Evolutionary conservation across 129 eudicot species (phyloP), one percentile per base, ranked within the genome.

Genomic region (Solidago caesia): DNA sequence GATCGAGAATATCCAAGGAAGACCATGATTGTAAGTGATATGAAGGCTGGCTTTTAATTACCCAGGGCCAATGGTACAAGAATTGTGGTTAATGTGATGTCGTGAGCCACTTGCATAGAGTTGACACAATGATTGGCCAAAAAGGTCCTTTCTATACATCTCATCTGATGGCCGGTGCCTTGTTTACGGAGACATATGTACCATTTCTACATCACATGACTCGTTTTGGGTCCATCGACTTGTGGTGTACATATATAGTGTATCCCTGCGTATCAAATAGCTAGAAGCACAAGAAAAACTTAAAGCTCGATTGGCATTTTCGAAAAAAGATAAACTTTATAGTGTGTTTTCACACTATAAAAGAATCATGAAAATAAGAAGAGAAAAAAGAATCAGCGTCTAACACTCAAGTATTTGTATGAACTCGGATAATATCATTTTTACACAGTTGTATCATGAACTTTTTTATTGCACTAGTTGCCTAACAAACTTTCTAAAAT

Each of bases 61-160:
- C 47, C 48, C 39, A 48, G 52, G 26, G 64, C 48, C 39, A 48
- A 51, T 26, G 64, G 66, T 44, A 43, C 44, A 53, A 4, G 66
- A 75, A 7, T 16, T 75, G 6, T 43, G 58, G 55, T 15, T 16
- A 70, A 29, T 41, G 21, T 10, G 3, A 43, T 43, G 48, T 67
- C 41, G 11, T 56, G 61, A 67, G 75, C 80, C 80, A 57, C 69
- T 58, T 10, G 68, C 61, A 76, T 52, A 76, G 61, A 58, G 58
- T 68, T 76, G 80, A 68, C 80, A 76, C 43, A 45, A 29, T 58
- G 68, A 44, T 67, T 14, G 60, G 69, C 68, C 48, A 67, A 68
- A 44, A 44, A 56, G 61, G 80, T 68, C 80, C 25, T 58, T 68
- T 67, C 58, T 3, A 6, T 21, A 76, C 68, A 76, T 68, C 74